Percentiles rank a stretch among this genome's conserved stretches.
These are phyloP conservation scores for Dacryopinax spathularia DNA, from an alignment of 768 basidiomycete genomes.

Conservation along the genomic window DNA sequence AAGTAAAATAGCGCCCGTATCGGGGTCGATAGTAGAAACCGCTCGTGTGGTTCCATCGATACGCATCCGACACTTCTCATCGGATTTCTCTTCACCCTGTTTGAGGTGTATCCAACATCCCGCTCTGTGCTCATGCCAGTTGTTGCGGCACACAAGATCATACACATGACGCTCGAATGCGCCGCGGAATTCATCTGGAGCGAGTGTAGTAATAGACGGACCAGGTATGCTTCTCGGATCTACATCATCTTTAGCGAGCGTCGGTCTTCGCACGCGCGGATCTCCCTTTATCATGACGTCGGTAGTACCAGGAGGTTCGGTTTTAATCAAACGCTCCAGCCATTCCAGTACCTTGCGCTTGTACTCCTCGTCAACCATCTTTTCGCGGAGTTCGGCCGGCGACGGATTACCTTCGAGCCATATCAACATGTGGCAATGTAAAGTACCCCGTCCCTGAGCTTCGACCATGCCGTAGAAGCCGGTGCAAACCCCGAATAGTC, in stretches of 20 bases:
- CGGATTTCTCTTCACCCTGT: slow-evolving; percentile 16
- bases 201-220: background rate
- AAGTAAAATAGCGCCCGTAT: slow-evolving; percentile 15
- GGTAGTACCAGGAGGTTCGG: slow-evolving; percentile 14
- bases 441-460: slow-evolving; percentile 27
- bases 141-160: background rate
- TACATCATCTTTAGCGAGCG: background rate
- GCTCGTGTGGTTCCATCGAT: slow-evolving; percentile 7
- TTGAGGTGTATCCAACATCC: slow-evolving; percentile 31
- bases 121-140: slow-evolving; percentile 15
- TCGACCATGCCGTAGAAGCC: slow-evolving; percentile 32
- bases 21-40: slow-evolving; percentile 15
- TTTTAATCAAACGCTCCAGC: slow-evolving; percentile 22
- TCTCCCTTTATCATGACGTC: background rate
- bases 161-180: background rate
- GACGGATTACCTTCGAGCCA: slow-evolving; percentile 29
- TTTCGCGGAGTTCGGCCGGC: slow-evolving; percentile 20
- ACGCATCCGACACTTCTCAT: slow-evolving; percentile 23
- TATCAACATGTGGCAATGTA: slow-evolving; percentile 32
- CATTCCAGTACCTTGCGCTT: slow-evolving; percentile 11
- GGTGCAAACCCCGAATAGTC: slow-evolving; percentile 24
- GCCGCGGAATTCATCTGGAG: too few relatives aligned
- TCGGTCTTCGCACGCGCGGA: background rate
- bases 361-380: slow-evolving; percentile 15
- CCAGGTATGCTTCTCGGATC: background rate